These are phyloP conservation scores for Populus alba DNA, from an alignment of 345 rosid species.

Conservation along the genomic window DNA sequence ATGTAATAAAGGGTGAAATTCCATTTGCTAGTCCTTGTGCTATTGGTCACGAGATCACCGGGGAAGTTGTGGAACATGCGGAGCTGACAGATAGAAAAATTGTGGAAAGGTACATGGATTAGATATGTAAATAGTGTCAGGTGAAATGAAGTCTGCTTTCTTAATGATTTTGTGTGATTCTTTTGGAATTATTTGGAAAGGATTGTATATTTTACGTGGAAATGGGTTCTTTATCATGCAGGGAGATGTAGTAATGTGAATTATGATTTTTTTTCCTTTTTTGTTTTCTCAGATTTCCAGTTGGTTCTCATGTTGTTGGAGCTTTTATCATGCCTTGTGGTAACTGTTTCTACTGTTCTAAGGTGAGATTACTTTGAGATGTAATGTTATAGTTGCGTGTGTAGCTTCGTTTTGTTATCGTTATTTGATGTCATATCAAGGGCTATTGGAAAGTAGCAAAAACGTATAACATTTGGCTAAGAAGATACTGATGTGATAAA, in stretches of 20 bases:
- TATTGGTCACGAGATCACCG: constrained; percentile 91
- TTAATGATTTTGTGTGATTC: too few relatives aligned
- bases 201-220: too few relatives aligned
- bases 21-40: constrained; percentile 84
- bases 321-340: constrained; percentile 99
- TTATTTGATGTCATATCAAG: not conserved
- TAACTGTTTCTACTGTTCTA: constrained; percentile 74
- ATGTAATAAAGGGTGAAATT: constrained; percentile 90
- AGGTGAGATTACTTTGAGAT: constrained; percentile 42
- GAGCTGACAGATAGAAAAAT: constrained; percentile 67
- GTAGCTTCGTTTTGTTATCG: not conserved
- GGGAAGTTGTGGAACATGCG: constrained; percentile 94
- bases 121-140: too few relatives aligned
- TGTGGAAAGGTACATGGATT: constrained; percentile 41
- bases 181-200: too few relatives aligned
- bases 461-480: too few relatives aligned
- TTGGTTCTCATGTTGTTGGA: constrained; percentile 88
- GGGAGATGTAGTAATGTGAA: not conserved
- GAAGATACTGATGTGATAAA: not conserved
- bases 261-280: not conserved
- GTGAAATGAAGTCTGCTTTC: too few relatives aligned
- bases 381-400: not conserved
- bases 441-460: not conserved
- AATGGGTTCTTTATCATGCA: not conserved
- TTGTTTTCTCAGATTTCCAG: constrained; percentile 54